Evolutionary conservation across 805 yeast species (phyloP).

Genomic region (Candida maesae): DNA sequence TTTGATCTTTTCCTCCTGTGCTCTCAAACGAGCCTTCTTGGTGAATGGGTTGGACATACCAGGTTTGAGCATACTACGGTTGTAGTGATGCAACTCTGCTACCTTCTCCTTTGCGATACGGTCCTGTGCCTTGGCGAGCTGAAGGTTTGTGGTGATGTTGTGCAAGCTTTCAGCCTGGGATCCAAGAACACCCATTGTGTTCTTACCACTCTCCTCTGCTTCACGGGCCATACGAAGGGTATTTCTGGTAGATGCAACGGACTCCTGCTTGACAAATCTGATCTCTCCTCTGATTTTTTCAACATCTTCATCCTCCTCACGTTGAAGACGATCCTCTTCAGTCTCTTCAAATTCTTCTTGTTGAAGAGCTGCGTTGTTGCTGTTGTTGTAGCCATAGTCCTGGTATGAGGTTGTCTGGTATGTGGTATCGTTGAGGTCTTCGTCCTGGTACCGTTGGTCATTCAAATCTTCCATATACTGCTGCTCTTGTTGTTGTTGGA

Average conservation of each 20-base stretch:
- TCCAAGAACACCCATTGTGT: constrained; percentile 88
- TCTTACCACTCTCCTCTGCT: constrained; percentile 70
- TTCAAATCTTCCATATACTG: constrained; percentile 7
- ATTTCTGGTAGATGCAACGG: constrained; percentile 80
- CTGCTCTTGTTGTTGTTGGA: constrained; percentile 13
- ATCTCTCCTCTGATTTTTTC: constrained; percentile 82
- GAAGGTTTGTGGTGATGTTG: constrained; percentile 71
- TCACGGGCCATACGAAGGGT: constrained; percentile 69
- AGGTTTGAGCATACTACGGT: constrained; percentile 78
- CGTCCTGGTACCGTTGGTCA: constrained; percentile 22
- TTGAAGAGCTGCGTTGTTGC: constrained; percentile 32
- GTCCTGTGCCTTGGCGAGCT: constrained; percentile 77
- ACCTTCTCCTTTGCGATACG: constrained; percentile 81
- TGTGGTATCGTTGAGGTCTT: constrained; percentile 28
- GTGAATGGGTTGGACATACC: constrained; percentile 86
- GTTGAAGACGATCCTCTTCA: constrained; percentile 32
- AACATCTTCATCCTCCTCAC: constrained; percentile 81
- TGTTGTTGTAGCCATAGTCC: too few species aligned
- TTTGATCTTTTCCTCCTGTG: constrained; percentile 67
- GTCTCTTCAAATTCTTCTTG: constrained; percentile 24
- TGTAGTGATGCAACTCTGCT: constrained; percentile 69
- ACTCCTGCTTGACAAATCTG: constrained; percentile 79
- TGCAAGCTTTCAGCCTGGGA: constrained; percentile 87
- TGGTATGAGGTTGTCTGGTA: too few species aligned
- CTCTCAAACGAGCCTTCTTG: constrained; percentile 67